Base-by-base conservation (phyloP, 495 filamentous ascomycete species). In the Talaromyces borbonicus region DNA sequence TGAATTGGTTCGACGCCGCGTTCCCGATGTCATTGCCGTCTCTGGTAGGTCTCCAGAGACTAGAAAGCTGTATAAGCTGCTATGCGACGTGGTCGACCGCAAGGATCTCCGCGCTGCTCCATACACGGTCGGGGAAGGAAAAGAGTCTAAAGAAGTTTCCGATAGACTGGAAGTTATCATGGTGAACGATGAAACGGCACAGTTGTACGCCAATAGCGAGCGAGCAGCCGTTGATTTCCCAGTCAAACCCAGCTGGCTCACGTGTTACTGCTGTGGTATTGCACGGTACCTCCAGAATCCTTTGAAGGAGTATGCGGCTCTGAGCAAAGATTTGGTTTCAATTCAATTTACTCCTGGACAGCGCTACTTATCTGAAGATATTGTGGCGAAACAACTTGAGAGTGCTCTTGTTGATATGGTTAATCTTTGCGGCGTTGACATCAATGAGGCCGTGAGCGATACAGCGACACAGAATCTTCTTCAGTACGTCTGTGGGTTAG, bases 341-440 rank as follows among this genome's bases (percentile, higher is more conserved):
- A 77, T 98, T 35, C 70, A 78, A 22, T 95, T 96, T 59, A 88
- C 95, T 51, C 78, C 87, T 18, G 86, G 86, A 47, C 92, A 98
- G 62, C 80, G 89, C 45, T 78, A 95, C 35, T 72, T 98, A 6
- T 79, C 88, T 0, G 81, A 85, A 42, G 90, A 96, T 2, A 84
- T 93, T 60, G 69, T 97, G 4, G 61, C 84, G 36, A 87, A 85
- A 59, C 77, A 87, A 46, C 74, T 98, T 16, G 92, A 97, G 53
- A 92, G 85, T 1, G 87, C 89, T 15, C 82, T 98, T 76, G 90
- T 97, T 4, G 93, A 98, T 56, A 95, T 94, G 80, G 92, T 98
- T 53, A 98, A 98, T 59, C 75, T 98, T 8, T 85, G 87, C 45
- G 92, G 92, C 49, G 89, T 98, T 16, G 84, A 96, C 51, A 80